phyloP scores from a whole-genome alignment of 1,284 basidiomycete genomes.

The Exsudoporus floridanus region DNA sequence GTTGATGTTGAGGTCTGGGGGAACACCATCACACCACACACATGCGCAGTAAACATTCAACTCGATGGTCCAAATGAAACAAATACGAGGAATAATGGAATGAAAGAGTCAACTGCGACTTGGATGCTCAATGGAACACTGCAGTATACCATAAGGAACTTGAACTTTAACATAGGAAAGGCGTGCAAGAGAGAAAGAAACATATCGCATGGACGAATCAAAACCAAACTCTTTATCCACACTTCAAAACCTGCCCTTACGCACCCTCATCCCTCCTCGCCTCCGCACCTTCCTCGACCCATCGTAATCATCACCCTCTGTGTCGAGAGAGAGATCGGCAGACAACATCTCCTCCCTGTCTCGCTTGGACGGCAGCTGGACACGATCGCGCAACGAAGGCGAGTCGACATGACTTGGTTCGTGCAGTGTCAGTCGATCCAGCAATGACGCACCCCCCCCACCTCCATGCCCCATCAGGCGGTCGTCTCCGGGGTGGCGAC shows the following conservation, averaged over 20 bases:
- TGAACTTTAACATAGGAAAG: conserved; percentile 4
- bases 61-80: conserved; percentile 11
- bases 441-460: conserved; percentile 34
- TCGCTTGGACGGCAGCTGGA: conserved; percentile 41
- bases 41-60: not conserved
- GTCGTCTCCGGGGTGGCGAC: conserved; percentile 19
- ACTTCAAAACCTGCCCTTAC: conserved; percentile 22
- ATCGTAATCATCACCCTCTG: conserved; percentile 28
- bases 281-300: conserved; percentile 24
- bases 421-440: conserved; percentile 39
- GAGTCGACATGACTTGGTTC: conserved; percentile 19
- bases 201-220: not conserved
- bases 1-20: no score
- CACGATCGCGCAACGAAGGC: conserved; percentile 41
- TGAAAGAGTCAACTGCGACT: conserved; percentile 12
- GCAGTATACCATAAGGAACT: conserved; percentile 3
- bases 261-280: conserved; percentile 20
- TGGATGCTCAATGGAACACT: conserved; percentile 7
- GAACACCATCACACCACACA: not conserved
- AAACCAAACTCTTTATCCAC: not conserved
- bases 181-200: not conserved
- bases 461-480: not conserved
- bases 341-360: conserved; percentile 39
- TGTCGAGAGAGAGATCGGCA: conserved; percentile 18
- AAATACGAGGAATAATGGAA: conserved; percentile 24